Evolutionary conservation across 768 basidiomycete species (phyloP), one percentile per base, ranked within the genome.

Genomic region (Suillus weaverae): DNA sequence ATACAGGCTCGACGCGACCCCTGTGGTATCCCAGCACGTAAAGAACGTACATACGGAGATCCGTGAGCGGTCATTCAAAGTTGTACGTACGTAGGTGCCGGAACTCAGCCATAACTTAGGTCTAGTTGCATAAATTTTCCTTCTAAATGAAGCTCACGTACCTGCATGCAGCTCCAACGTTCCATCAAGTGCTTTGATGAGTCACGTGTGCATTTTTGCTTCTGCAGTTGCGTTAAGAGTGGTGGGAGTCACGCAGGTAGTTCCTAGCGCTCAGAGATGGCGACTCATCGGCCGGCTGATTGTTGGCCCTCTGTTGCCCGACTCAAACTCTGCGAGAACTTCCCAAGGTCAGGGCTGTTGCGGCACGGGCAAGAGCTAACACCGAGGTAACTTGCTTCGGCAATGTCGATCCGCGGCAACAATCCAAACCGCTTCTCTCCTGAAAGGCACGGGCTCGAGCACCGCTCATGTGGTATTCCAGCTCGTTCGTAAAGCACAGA

Each of bases 161-260:
- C 88, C 88, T 66, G 91, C 93, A 76, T 90, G 93, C 62, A 95
- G 74, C 75, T 95, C 92, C 33, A 94, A 79, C 32, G 76, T 76
- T 0, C 89, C 89, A 64, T 86, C 79, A 46, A 92, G 79, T 54
- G 77, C 61, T 78, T 69, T 33, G 79, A 73, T 7, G 81, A 30
- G 50, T 77, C n/a, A 53, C n/a, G 89, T 71, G 48, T 77, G 70
- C 16, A 77, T 75, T 57, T 78, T 73, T 35, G 80, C 81, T 69
- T 82, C 84, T 32, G 82, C 77, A 39, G 83, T 86, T 11, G 89
- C 91, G 9, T 89, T 88, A 71, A 94, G 91, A 0, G 93, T 93
- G 3, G 92, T 89, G 2, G 94, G 92, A 2, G 94, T 26, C 26
- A 26, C 26, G 26, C 26, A 1, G 26, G 26, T 95, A 20, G 92